Evolutionary conservation across 345 rosid species (phyloP), one percentile per base, ranked within the genome.

Genomic region (Carallia pectinifolia): DNA sequence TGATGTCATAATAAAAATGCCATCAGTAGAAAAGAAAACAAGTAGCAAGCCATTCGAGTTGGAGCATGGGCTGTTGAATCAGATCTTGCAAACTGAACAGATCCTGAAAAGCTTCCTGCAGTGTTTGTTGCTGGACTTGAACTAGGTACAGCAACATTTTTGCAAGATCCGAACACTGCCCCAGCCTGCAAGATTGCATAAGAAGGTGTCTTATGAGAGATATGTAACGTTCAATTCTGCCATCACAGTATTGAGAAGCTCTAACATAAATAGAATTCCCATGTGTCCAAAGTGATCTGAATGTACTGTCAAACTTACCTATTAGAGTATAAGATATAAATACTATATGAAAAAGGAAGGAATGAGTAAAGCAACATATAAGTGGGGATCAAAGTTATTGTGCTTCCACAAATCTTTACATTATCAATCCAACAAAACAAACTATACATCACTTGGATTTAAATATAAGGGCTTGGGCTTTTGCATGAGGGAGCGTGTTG

Each of bases 151-250:
- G 87, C 55, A 66, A 91, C 62, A 64, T 88, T 90, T 74, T 87
- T 90, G 90, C 97, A 95, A 27, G 97, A 82, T 65, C 99, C 96
- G 80, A 78, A 90, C 38, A 92, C 86, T 70, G 87, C 93, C 72
- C 90, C 97, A 62, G 83, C 85, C 99, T 95, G 87, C 79, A 80
- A 60, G 76, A 68, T 44, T 58, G 34, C 68, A 66, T 53, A 76
- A 58, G 6, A 19, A 10, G 76, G 39, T 64, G 52, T 63, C 68
- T 63, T 68, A 29, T 44, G 61, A 53, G 71, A 69, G 36, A 47
- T 61, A 36, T 48, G 15, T 33, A 63, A 44, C 13, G 16, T 44
- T 44, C 19, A 59, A 12, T n/a, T 23, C 15, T 9, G n/a, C 27
- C 16, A 23, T 44, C 50, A 12, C 50, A 10, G 33, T 17, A 23